Base-by-base conservation (phyloP, 1,139 yeast species). In the Zygoascus sp. region DNA sequence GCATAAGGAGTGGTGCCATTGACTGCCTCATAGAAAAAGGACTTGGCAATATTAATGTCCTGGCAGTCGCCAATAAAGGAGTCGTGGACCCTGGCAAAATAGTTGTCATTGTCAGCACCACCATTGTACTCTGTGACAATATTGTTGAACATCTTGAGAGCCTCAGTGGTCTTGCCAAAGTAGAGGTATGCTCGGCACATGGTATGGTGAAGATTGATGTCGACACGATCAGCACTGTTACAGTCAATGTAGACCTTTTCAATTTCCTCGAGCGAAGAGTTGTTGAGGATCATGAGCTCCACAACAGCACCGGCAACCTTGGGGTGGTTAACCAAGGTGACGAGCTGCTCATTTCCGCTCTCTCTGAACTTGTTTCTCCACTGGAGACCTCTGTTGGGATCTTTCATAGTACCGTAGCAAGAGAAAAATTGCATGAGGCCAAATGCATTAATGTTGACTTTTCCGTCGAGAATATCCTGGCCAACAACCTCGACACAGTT, bases 31-130 rank as follows among this genome's bases (percentile, higher is more conserved):
- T 80, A 80, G 61, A 83, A 88, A 59, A 85, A 85, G 44, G 79
- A 77, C 59, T 77, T 79, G 4, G 96, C 87, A 42, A 87, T 80
- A 28, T 73, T 73, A 45, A 83, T 72, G 58, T 88, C 94, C 56
- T 80, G 80, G 64, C 90, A 83, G 54, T 80, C 81, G 42, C 96
- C 95, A 59, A 89, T 82, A 59, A 89, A 88, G 2, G 85, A 76
- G 53, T 83, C 74, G 66, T 85, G 95, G 44, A 84, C 80, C 64
- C 83, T 85, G 41, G 76, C 72, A 60, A 79, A 64, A 47, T 78
- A 73, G 48, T 79, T 72, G 43, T 64, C 61, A 15, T 32, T 32
- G 13, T 42, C 43, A 11, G 48, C 34, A n/a, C 23, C 25, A 58
- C 65, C 59, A 59, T 52, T 48, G 41, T 53, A 66, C 44, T 53